Evolutionary conservation across 345 rosid genomes (phyloP), one percentile per base, ranked within the genome.

Genomic region (Melaleuca quinquenervia): DNA sequence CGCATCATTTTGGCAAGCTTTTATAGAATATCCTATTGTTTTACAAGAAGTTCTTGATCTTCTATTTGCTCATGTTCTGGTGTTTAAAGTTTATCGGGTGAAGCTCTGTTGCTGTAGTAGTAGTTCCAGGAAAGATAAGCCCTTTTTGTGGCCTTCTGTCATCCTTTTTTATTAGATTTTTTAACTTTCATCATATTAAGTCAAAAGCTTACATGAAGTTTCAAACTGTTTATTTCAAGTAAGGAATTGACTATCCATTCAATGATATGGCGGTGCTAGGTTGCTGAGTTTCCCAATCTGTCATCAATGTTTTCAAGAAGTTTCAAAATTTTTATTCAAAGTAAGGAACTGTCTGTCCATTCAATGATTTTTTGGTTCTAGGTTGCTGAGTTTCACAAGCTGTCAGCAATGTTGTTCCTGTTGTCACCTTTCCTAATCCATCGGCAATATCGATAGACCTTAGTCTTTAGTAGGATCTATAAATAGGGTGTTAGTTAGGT

Each of bases 371-470:
- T 0, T 70, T 18, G 78, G 22, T 70, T 3, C 48, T 32, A 48
- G 80, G 26, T 8, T 70, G 0, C 6, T 36, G 14, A 70, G 26
- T 1, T 70, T 20, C 78, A 22, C 24, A 36, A 8, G 41, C 76
- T 15, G 44, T 29, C 22, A 64, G 76, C 3, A 64, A 64, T 64
- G 41, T 29, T 64, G 2, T 60, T 27, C 44, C 11, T 64, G 44
- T 64, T 29, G 22, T 29, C 76, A 32, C 1, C 0, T 29, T 29
- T 9, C 76, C 1, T 24, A 20, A 64, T 18, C 45, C 1, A 0
- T 64, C 45, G 7, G 78, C 48, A 5, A 70, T 70, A 70, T 70
- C 32, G 78, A 70, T 70, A 41, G 48, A 70, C 18, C 78, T 70
- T 32, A 16, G 13, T 70, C 45, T 36, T 70, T 70, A 32, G 22